Evolutionary conservation across 495 filamentous ascomycete species (phyloP), one percentile per base, ranked within the genome.

Genomic region (Penicillium chermesinum): DNA sequence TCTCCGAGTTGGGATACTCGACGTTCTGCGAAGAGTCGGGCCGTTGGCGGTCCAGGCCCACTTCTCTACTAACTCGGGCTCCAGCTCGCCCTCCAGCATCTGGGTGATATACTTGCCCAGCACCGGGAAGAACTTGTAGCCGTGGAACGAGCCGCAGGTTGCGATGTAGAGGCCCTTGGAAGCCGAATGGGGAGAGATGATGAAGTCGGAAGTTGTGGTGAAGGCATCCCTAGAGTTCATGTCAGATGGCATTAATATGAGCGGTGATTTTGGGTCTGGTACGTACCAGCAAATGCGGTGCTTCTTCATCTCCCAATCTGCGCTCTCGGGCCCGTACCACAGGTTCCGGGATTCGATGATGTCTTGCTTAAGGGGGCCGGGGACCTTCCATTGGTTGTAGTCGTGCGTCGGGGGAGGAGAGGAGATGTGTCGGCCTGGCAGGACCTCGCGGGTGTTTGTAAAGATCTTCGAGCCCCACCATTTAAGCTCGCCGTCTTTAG

Each of bases 41-140:
- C 7, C 63, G 60, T 47, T 64, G 37, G 64, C 69, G n/a, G 81
- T 82, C 72, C 79, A 84, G 5, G 72, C 75, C 80, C 80, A 84
- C 20, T 66, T 67, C 48, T 63, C 51, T 25, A 41, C 55, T 38
- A 75, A 45, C 13, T 73, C 72, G 1, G 64, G 58, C 16, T 65
- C 65, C 2, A 81, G 54, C 7, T 67, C 59, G 2, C 70, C 75
- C 15, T 76, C 64, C 7, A 84, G 58, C 78, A 82, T 74, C 37
- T 76, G 58, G 1, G 74, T 67, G 22, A 84, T 74, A 52, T 83
- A 81, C 19, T 76, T 69, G 13, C 81, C 81, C 34, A 84, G 65
- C 10, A 76, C 73, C 0, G 81, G 79, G 46, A 83, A 66, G 64
- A 84, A 83, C 57, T 84, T 84, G 64, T 67, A 84, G 20, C 70